Evolutionary conservation across 2,329 filamentous ascomycete genomes (phyloP).

Genomic region (Hypoxylon sp.): DNA sequence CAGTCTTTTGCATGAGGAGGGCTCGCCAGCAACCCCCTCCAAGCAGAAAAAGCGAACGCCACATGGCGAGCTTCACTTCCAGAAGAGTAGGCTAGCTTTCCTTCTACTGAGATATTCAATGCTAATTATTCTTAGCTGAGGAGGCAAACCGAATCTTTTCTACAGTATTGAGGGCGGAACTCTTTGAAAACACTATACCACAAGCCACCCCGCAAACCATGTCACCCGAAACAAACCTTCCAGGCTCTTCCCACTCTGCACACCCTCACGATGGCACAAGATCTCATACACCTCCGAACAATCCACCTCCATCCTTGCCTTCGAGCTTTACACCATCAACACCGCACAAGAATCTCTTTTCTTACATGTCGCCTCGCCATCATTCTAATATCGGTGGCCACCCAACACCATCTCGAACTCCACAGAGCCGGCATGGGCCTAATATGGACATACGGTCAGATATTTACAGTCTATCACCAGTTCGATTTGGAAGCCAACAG

Average conservation of each 20-base stretch:
- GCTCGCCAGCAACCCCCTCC: conserved; percentile 91
- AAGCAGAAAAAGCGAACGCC: conserved; percentile 87
- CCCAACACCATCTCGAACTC: conserved; percentile 89
- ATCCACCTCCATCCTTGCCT: conserved; percentile 74
- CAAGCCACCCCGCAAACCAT: conserved; percentile 78
- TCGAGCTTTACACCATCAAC: conserved; percentile 90
- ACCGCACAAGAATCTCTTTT: conserved; percentile 97
- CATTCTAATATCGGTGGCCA: conserved; percentile 81
- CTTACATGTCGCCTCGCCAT: conserved; percentile 84
- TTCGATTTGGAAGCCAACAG: conserved; percentile 91
- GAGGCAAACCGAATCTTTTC: conserved; percentile 97
- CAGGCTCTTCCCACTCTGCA: conserved; percentile 66
- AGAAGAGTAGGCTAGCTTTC: conserved; percentile 77
- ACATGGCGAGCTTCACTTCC: conserved; percentile 92
- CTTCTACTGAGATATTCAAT: conserved; percentile 5
- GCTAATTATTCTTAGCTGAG: conserved; percentile 71
- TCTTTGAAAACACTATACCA: conserved; percentile 92
- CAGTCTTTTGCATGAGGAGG: conserved; percentile 91
- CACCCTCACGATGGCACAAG: conserved; percentile 76
- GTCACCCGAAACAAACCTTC: conserved; percentile 71
- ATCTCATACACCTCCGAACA: conserved; percentile 85
- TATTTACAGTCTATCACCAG: conserved; percentile 94
- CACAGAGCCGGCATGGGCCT: conserved; percentile 87
- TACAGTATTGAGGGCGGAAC: conserved; percentile 86
- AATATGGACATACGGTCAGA: conserved; percentile 93